These are phyloP conservation scores for Coffea canephora DNA, from an alignment of 257 asterid genomes.

Conservation along the genomic window DNA sequence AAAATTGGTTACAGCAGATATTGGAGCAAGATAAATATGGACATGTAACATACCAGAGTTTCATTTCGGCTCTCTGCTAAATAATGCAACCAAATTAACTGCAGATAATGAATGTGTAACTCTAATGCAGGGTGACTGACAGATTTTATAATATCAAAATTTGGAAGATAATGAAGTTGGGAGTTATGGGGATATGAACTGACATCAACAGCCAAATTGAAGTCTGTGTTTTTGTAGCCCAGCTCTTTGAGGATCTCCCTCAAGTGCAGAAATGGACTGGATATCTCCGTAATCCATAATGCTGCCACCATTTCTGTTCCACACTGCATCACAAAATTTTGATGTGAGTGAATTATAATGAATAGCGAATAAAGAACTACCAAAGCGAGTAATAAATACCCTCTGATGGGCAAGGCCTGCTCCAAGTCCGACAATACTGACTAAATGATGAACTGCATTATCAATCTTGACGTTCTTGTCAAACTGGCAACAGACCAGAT, in stretches of 20 bases:
- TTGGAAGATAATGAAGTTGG: not conserved
- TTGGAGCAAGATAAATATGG: not conserved
- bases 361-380: not conserved
- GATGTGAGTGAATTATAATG: not conserved
- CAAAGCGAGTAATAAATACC: conserved; percentile 30
- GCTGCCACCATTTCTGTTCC: conserved; percentile 90
- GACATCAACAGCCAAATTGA: conserved; percentile 88
- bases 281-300: conserved; percentile 74
- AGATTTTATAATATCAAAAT: not conserved
- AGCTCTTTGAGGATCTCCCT: conserved; percentile 90
- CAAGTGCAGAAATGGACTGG: conserved; percentile 81
- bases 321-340: conserved; percentile 41
- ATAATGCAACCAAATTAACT: not conserved
- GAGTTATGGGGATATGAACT: conserved; percentile 11
- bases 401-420: conserved; percentile 73
- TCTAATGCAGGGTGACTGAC: not conserved
- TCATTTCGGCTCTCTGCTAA: too few species aligned
- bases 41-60: too few species aligned
- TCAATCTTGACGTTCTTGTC: conserved; percentile 57
- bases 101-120: too few species aligned
- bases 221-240: conserved; percentile 62
- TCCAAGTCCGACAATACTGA: conserved; percentile 59
- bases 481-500: conserved; percentile 60
- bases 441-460: conserved; percentile 69
- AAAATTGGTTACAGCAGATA: not conserved